Evolutionary conservation across 2,329 filamentous ascomycete species (phyloP), one percentile per base, ranked within the genome.

Genomic region (Colletotrichum orchidophilum): DNA sequence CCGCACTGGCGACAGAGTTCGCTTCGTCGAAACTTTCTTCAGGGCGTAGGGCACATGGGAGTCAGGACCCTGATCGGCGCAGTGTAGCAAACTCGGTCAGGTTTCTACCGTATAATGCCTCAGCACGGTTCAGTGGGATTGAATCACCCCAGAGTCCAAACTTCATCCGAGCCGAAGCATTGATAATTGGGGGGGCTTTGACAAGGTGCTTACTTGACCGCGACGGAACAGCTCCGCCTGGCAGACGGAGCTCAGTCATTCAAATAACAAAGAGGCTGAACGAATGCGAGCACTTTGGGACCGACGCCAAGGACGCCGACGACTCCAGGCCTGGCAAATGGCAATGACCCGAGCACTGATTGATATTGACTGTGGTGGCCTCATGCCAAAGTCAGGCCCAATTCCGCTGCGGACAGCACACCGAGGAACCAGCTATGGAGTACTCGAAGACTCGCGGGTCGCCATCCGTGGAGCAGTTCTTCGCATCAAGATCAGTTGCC

Each of bases 21-120:
- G 27, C 57, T 39, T 63, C 57, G 21, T 58, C 57, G 26, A 71
- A 67, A 63, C 64, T 24, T 58, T 68, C 49, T 63, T 49, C 29
- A 27, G 31, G 29, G 63, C 33, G 63, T 13, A 49, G 52, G 52
- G n/a, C 52, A 67, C 27, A 52, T 58, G 29, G 57, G 50, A 71
- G 52, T 33, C 26, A 67, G 31, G 68, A 68, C 68, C 68, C 64
- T 59, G 63, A 68, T 68, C 68, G 62, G 49, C 62, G 62, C 39
- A 39, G 26, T 27, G 50, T 4, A 35, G 18, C 24, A n/a, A 46
- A 46, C 60, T 57, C 31, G 33, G 31, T 27, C 46, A 27, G 46
- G 63, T 58, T 27, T 57, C 63, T 62, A 27, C 33, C 52, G 33
- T 53, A 21, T 13, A 12, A 61, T 61, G 67, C 55, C 42, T 60